Evolutionary conservation across 441 rosid genomes (phyloP).

Genomic region (Aleurites moluccanus): DNA sequence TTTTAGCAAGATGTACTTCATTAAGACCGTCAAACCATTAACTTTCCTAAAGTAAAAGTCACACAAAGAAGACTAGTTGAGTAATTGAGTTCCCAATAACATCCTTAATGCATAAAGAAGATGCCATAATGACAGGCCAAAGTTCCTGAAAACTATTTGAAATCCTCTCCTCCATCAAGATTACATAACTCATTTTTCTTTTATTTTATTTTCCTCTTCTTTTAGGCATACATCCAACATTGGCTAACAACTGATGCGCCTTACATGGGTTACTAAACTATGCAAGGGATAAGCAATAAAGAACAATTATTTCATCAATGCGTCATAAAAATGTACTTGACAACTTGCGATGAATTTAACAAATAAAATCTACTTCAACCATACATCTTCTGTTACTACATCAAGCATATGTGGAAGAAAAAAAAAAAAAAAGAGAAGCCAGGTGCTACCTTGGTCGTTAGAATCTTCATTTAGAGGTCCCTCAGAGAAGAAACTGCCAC

Average conservation of each 20-base stretch:
- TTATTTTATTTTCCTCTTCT: background rate
- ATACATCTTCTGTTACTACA: background rate
- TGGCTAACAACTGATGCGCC: background rate
- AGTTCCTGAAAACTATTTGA: background rate
- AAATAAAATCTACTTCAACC: background rate
- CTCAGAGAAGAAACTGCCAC: constrained; percentile 40
- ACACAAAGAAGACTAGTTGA: background rate
- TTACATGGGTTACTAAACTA: background rate
- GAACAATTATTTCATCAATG: background rate
- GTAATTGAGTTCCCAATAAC: background rate
- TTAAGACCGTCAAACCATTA: background rate
- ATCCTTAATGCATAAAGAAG: background rate
- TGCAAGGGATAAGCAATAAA: background rate
- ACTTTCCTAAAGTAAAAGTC: background rate
- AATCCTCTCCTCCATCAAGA: background rate
- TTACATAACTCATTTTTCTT: background rate
- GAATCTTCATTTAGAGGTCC: constrained; percentile 36
- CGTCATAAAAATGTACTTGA: no score
- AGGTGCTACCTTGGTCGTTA: constrained; percentile 46
- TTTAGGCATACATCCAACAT: background rate
- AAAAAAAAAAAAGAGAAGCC: no score
- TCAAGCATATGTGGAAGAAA: no score
- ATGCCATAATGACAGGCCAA: background rate
- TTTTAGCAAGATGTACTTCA: background rate
- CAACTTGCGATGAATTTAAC: background rate